Evolutionary conservation across 2,329 filamentous ascomycete genomes (phyloP).

Genomic region (Monosporascus sp.): DNA sequence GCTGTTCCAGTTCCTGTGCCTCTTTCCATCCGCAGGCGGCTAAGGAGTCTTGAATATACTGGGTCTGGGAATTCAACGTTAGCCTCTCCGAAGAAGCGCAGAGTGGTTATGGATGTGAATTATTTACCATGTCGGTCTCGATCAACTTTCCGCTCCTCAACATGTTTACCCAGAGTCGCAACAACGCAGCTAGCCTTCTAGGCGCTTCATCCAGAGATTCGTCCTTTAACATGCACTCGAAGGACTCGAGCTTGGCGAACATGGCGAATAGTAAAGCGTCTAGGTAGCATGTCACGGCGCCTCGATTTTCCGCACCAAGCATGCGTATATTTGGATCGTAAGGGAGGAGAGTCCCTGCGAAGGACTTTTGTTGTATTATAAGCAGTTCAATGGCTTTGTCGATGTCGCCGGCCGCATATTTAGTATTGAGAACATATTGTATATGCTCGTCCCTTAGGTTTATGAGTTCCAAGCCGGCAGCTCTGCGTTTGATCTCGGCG

Average conservation of each 20-base stretch:
- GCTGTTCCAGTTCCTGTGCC: constrained; percentile 71
- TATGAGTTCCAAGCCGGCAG: constrained; percentile 38
- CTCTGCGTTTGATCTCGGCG: constrained; percentile 26
- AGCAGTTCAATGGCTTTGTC: constrained; percentile 74
- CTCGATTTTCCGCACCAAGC: constrained; percentile 80
- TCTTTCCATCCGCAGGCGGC: constrained; percentile 86
- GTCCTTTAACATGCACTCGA: constrained; percentile 86
- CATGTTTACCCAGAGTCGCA: constrained; percentile 92
- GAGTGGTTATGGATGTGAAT: neutral
- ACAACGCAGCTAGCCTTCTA: constrained; percentile 67
- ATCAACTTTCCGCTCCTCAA: constrained; percentile 81
- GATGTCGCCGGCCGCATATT: constrained; percentile 63
- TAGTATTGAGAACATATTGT: constrained; percentile 51
- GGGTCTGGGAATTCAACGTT: constrained; percentile 52
- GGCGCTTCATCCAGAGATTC: constrained; percentile 68
- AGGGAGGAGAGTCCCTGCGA: constrained; percentile 70
- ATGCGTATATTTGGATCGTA: constrained; percentile 70
- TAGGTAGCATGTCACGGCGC: constrained; percentile 88
- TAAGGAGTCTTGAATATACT: constrained; percentile 75
- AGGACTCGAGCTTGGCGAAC: constrained; percentile 86
- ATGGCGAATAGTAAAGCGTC: constrained; percentile 91
- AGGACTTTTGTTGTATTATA: constrained; percentile 72
- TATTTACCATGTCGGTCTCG: constrained; percentile 70
- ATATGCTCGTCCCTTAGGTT: constrained; percentile 53
- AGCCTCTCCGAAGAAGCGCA: constrained; percentile 12